phyloP scores from a whole-genome alignment of 495 filamentous ascomycete genomes.

The Niebla homalea region DNA sequence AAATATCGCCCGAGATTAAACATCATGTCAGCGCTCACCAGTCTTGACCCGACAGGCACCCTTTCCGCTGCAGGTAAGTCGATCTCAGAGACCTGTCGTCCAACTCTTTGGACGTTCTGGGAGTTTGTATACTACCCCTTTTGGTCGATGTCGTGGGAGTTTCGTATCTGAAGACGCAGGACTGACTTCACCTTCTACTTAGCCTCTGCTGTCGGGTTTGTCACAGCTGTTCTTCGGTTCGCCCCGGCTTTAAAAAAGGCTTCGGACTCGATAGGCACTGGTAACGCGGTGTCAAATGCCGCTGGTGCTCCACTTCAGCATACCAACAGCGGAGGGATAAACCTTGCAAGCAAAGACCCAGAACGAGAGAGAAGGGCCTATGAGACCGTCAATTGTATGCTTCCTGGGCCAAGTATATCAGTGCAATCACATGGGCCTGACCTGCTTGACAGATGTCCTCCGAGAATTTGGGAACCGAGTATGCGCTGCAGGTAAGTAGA shows the following conservation, averaged over 20 bases:
- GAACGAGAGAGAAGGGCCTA: conserved; percentile 7
- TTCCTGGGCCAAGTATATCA: too few relatives aligned
- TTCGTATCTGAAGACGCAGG: too few relatives aligned
- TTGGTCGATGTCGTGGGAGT: too few relatives aligned
- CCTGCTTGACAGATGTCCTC: background rate
- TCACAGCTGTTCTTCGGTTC: background rate
- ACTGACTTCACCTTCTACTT: too few relatives aligned
- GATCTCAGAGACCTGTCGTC: too few relatives aligned
- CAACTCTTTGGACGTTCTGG: too few relatives aligned
- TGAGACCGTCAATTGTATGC: conserved; percentile 6
- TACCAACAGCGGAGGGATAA: too few relatives aligned
- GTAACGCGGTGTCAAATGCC: background rate
- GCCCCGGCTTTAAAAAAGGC: conserved; percentile 9
- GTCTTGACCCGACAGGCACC: conserved; percentile 2
- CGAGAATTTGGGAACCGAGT: conserved; percentile 5
- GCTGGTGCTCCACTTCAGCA: background rate
- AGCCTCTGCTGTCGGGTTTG: conserved; percentile 2
- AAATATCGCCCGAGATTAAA: background rate
- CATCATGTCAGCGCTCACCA: background rate
- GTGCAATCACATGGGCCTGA: too few relatives aligned
- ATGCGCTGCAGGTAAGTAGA: background rate
- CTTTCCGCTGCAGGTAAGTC: conserved; percentile 2
- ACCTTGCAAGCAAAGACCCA: background rate
- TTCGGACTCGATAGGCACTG: background rate
- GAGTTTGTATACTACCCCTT: too few relatives aligned